phyloP scores from a whole-genome alignment of 768 basidiomycete genomes.

The Kwoniella sp. region DNA sequence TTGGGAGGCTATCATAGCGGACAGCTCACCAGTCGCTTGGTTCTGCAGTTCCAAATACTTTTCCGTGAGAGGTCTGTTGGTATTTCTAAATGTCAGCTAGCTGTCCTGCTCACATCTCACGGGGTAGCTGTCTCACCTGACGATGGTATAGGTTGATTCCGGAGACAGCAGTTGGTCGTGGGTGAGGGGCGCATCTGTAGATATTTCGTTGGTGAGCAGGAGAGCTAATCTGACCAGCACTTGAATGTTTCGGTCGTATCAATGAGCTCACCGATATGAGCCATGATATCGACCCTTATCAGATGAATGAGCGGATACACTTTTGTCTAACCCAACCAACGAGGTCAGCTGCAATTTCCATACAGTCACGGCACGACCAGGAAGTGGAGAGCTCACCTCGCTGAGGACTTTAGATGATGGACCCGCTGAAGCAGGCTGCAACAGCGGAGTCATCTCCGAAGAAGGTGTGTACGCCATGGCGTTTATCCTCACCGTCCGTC shows the following conservation, averaged over 20 bases:
- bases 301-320: conserved; percentile 82
- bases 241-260: no score
- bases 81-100: not conserved
- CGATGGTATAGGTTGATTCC: conserved; percentile 85
- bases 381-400: conserved; percentile 31
- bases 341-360: not conserved
- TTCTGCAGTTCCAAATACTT: conserved; percentile 83
- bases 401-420: conserved; percentile 39
- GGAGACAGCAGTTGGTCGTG: conserved; percentile 80
- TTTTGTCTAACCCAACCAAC: conserved; percentile 57
- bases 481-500: no score
- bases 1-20: not conserved
- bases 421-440: conserved; percentile 31
- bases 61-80: conserved; percentile 73
- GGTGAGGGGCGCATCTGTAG: conserved; percentile 75
- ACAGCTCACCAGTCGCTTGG: conserved; percentile 62
- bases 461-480: conserved; percentile 23
- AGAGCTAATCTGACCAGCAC: no score
- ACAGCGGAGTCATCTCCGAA: conserved; percentile 44
- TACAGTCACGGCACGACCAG: no score
- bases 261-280: conserved; percentile 56
- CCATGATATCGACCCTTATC: conserved; percentile 61
- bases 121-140: conserved; percentile 55
- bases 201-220: no score
- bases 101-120: not conserved